A percentile compares a stretch with the other conserved stretches of the same genome.
Evolutionary conservation across 73 alveolate genomes (phyloP).

Genomic region (Blepharisma japonicum): DNA sequence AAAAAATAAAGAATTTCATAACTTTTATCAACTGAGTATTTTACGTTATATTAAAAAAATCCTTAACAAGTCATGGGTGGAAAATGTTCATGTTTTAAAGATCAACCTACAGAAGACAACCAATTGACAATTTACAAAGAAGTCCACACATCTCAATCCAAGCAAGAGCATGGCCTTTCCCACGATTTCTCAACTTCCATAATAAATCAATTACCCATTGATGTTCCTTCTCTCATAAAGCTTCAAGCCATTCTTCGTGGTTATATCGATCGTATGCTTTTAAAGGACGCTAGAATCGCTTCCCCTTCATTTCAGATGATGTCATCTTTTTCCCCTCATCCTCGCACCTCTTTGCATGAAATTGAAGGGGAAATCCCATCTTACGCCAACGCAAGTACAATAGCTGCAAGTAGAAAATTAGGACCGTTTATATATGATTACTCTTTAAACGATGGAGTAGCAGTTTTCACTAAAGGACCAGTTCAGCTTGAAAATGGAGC

Average conservation of each 20-base stretch:
- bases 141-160: not conserved
- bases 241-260: slow-evolving; percentile 12
- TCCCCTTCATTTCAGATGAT: not conserved
- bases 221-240: not conserved
- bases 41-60: no score
- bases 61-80: slow-evolving; percentile 5
- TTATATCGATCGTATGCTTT: not conserved
- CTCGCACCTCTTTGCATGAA: not conserved
- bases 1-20: no score
- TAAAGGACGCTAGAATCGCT: not conserved
- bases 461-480: not conserved
- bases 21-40: no score
- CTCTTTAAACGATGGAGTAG: slow-evolving; percentile 15
- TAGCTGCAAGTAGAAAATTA: not conserved
- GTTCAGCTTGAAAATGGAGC: slow-evolving; percentile 53
- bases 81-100: slow-evolving; percentile 27
- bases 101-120: slow-evolving; percentile 11
- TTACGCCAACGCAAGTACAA: slow-evolving; percentile 24
- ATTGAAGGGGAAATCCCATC: not conserved
- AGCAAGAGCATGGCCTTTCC: no score
- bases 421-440: not conserved
- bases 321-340: not conserved
- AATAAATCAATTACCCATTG: not conserved
- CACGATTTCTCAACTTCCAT: no score
- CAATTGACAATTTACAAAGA: not conserved